These are phyloP conservation scores for Yamadazyma laniorum DNA, from an alignment of 805 yeast species.

Conservation along the genomic window DNA sequence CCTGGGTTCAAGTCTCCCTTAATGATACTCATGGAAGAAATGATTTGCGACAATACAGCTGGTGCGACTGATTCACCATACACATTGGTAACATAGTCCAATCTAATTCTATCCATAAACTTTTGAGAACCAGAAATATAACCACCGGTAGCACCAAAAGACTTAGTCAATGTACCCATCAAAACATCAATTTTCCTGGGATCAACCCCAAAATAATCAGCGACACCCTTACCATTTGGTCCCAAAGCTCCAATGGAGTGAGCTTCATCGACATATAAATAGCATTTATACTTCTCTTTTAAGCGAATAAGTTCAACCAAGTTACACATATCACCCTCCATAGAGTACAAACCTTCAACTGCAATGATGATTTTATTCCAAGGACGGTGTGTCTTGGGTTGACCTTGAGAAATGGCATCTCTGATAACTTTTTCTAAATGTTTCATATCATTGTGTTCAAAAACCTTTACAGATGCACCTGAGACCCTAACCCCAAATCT, in stretches of 20 bases:
- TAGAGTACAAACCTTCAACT: slow-evolving; percentile 88
- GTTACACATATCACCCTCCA: slow-evolving; percentile 90
- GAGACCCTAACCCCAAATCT: slow-evolving; percentile 91
- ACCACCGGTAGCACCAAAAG: slow-evolving; percentile 99
- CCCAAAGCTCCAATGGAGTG: slow-evolving; percentile 99
- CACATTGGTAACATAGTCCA: slow-evolving; percentile 66
- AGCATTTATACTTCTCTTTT: slow-evolving; percentile 82
- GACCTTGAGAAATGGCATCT: slow-evolving; percentile 89
- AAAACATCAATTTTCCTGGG: slow-evolving; percentile 78
- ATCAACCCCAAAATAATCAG: slow-evolving; percentile 84
- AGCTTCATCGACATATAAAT: slow-evolving; percentile 93
- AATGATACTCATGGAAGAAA: slow-evolving; percentile 74
- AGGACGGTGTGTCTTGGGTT: slow-evolving; percentile 92
- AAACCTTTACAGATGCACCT: slow-evolving; percentile 90
- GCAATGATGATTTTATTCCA: slow-evolving; percentile 86
- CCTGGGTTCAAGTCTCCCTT: slow-evolving; percentile 84
- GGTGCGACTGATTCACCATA: slow-evolving; percentile 90
- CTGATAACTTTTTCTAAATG: slow-evolving; percentile 73
- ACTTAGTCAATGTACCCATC: slow-evolving; percentile 97
- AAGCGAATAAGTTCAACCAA: slow-evolving; percentile 72
- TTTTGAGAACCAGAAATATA: slow-evolving; percentile 77
- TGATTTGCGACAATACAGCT: slow-evolving; percentile 85
- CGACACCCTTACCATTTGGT: slow-evolving; percentile 88
- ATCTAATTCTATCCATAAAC: slow-evolving; percentile 70
- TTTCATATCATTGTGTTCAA: slow-evolving; percentile 87